A percentile compares a stretch with the other conserved stretches of the same genome.
phyloP scores from a whole-genome alignment of 768 basidiomycete species.

The Termitomyces eurrhizus region DNA sequence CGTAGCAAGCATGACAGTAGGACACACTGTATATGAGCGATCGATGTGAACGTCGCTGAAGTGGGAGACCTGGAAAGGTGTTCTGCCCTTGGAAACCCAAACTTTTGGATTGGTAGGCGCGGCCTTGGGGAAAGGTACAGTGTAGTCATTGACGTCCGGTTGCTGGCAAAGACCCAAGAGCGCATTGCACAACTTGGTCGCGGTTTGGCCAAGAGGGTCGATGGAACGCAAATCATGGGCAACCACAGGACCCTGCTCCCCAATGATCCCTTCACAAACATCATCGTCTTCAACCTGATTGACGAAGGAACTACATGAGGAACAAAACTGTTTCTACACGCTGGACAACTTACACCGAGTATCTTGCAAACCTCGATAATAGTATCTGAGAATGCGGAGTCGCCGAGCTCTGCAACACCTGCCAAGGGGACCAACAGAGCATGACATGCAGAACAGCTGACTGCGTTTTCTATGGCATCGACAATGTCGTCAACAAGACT shows the following conservation, averaged over 20 bases:
- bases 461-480: slow-evolving; percentile 38
- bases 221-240: slow-evolving; percentile 53
- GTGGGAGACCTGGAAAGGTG: slow-evolving; percentile 54
- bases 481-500: slow-evolving; percentile 37
- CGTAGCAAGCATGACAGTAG: not conserved
- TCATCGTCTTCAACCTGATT: slow-evolving; percentile 49
- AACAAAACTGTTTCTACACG: not conserved
- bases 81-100: slow-evolving; percentile 32
- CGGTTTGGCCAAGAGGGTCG: slow-evolving; percentile 40
- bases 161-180: slow-evolving; percentile 51
- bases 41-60: slow-evolving; percentile 66
- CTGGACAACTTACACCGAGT: slow-evolving; percentile 26
- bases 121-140: slow-evolving; percentile 41
- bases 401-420: slow-evolving; percentile 44
- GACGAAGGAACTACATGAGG: not conserved
- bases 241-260: slow-evolving; percentile 51
- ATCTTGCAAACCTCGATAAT: slow-evolving; percentile 42
- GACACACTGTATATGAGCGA: slow-evolving; percentile 44
- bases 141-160: slow-evolving; percentile 40
- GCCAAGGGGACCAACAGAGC: slow-evolving; percentile 43
- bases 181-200: slow-evolving; percentile 52
- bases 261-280: slow-evolving; percentile 51
- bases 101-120: slow-evolving; percentile 31
- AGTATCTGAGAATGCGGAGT: slow-evolving; percentile 39
- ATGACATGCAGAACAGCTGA: slow-evolving; percentile 50